Percentiles rank a stretch among this genome's conserved stretches.
Evolutionary conservation across 2,329 filamentous ascomycete genomes (phyloP).

Genomic region (Xylariaceae sp.): DNA sequence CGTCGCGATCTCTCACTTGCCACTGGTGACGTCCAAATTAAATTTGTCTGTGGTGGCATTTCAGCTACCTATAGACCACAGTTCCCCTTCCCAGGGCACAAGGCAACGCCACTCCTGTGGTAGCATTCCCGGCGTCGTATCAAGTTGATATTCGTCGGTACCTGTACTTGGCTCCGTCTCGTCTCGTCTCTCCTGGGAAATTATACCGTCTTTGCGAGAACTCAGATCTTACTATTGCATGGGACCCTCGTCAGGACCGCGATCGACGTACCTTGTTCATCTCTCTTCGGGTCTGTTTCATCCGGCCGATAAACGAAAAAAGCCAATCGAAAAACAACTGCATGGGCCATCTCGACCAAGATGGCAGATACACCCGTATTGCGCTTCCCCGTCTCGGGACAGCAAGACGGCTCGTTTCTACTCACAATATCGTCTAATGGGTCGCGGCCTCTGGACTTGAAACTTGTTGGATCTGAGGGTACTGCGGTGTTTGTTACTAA

Average conservation of each 20-base stretch:
- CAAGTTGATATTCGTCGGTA: neutral
- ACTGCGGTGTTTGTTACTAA: conserved; percentile 53
- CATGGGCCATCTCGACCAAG: neutral
- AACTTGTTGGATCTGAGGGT: conserved; percentile 64
- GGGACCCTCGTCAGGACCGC: neutral
- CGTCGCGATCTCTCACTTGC: no score
- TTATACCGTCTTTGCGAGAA: neutral
- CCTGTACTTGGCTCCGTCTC: neutral
- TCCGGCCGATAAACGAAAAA: neutral
- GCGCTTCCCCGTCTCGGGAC: conserved; percentile 53
- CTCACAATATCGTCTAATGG: conserved; percentile 51
- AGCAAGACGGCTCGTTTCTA: conserved; percentile 51
- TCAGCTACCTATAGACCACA: neutral
- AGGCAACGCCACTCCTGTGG: neutral
- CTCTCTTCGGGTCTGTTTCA: conserved; percentile 1
- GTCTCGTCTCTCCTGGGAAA: neutral
- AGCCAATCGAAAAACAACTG: conserved; percentile 2
- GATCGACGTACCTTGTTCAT: neutral
- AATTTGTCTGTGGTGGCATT: neutral
- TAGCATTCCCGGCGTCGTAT: neutral
- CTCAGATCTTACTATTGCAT: neutral
- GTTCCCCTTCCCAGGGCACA: neutral
- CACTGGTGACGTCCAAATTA: neutral
- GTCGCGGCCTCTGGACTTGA: conserved; percentile 55
- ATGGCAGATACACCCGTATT: conserved; percentile 41